Evolutionary conservation across 805 yeast species (phyloP).

Genomic region (Priceomyces melissophilus): DNA sequence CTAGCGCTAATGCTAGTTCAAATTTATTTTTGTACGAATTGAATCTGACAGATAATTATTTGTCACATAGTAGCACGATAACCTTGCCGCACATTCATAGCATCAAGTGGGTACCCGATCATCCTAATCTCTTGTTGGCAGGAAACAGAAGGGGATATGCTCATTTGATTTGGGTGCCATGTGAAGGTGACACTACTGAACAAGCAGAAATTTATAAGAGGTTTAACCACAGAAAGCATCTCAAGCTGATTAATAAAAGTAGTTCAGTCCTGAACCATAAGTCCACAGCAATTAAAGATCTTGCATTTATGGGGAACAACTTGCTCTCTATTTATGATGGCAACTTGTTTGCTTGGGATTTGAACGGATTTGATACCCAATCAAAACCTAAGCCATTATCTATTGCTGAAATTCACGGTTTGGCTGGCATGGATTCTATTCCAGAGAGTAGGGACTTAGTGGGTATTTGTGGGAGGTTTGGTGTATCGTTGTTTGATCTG

Average conservation of each 20-base stretch:
- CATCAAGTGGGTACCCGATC: constrained; percentile 49
- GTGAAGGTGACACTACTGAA: constrained; percentile 7
- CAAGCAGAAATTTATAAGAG: constrained; percentile 74
- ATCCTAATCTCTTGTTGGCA: constrained; percentile 47
- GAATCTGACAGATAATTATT: constrained; percentile 33
- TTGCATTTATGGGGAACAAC: constrained; percentile 31
- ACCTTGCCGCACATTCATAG: constrained; percentile 53
- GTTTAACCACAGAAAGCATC: constrained; percentile 73
- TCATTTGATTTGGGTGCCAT: constrained; percentile 67
- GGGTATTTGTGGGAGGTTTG: constrained; percentile 68
- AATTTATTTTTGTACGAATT: constrained; percentile 53
- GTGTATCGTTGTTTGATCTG: constrained; percentile 71
- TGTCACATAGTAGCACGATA: constrained; percentile 60
- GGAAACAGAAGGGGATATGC: constrained; percentile 78
- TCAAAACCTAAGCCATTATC: constrained; percentile 47
- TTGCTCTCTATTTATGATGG: constrained; percentile 65
- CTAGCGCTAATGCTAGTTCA: constrained; percentile 43
- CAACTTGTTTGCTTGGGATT: constrained; percentile 75
- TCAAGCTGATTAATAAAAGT: constrained; percentile 32
- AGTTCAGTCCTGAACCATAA: constrained; percentile 16
- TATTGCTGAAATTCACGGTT: constrained; percentile 50
- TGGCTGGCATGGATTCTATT: constrained; percentile 49
- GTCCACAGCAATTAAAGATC: constrained; percentile 20
- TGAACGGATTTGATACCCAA: constrained; percentile 47
- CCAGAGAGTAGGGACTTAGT: constrained; percentile 47